Evolutionary conservation across 2,329 filamentous ascomycete genomes (phyloP).

Genomic region (Aschersonia sp.): DNA sequence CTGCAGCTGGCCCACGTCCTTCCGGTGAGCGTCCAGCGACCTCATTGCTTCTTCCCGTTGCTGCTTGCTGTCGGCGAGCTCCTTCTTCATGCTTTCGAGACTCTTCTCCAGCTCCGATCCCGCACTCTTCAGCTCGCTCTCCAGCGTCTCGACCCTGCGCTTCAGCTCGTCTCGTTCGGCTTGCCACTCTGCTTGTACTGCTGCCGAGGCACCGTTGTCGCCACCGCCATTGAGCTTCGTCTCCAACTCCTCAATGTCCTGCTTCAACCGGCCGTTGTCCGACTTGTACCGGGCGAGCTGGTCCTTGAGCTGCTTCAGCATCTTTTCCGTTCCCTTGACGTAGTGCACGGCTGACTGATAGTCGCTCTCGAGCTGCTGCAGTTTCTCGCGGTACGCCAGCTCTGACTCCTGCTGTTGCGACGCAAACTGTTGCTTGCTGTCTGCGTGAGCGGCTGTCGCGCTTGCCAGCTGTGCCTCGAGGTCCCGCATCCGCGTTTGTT

Average conservation of each 20-base stretch:
- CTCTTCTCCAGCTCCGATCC: slow-evolving; percentile 56
- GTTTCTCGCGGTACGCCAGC: slow-evolving; percentile 76
- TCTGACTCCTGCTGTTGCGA: slow-evolving; percentile 77
- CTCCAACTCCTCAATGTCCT: slow-evolving; percentile 58
- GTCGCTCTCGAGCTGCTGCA: slow-evolving; percentile 87
- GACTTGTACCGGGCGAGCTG: slow-evolving; percentile 87
- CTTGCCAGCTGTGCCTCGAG: slow-evolving; percentile 77
- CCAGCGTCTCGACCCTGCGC: slow-evolving; percentile 51
- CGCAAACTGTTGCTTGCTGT: slow-evolving; percentile 65
- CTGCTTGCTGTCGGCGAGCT: slow-evolving; percentile 48
- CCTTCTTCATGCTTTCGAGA: slow-evolving; percentile 51
- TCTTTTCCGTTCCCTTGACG: slow-evolving; percentile 96
- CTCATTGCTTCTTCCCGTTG: slow-evolving; percentile 53
- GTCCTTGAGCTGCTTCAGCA: slow-evolving; percentile 97
- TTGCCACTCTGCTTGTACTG: slow-evolving; percentile 53
- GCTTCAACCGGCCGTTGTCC: slow-evolving; percentile 69
- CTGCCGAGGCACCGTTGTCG: slow-evolving; percentile 14
- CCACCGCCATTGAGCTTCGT: slow-evolving; percentile 26
- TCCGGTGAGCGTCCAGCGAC: slow-evolving; percentile 44
- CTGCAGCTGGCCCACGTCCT: slow-evolving; percentile 68
- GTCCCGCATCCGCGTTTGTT: slow-evolving; percentile 55
- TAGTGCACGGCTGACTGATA: slow-evolving; percentile 98
- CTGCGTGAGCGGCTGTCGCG: slow-evolving; percentile 67
- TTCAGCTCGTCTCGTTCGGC: slow-evolving; percentile 54
- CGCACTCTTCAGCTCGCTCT: slow-evolving; percentile 52